Evolutionary conservation across 2,329 filamentous ascomycete genomes (phyloP).

Genomic region (Berkeleyomyces rouxiae): DNA sequence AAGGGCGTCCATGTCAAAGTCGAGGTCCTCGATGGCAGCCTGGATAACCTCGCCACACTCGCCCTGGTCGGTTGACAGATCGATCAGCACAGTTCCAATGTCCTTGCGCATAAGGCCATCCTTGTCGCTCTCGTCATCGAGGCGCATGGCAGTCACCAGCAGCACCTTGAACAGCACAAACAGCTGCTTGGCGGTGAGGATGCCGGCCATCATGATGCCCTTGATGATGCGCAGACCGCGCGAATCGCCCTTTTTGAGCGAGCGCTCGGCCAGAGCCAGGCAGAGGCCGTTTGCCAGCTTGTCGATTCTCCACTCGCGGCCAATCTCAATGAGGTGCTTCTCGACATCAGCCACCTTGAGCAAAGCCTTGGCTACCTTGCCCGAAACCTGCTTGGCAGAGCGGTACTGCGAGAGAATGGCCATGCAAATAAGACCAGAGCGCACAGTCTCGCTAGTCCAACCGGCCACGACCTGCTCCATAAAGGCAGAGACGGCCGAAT

Average conservation of each 20-base stretch:
- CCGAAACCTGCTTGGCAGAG: constrained; percentile 50
- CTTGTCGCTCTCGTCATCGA: constrained; percentile 37
- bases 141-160: constrained; percentile 40
- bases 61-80: constrained; percentile 42
- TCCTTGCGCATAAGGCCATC: constrained; percentile 42
- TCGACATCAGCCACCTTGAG: constrained; percentile 45
- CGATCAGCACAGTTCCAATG: constrained; percentile 50
- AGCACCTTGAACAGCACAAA: constrained; percentile 50
- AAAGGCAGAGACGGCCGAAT: constrained; percentile 64
- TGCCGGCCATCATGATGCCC: constrained; percentile 39
- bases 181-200: constrained; percentile 46
- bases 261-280: constrained; percentile 43
- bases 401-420: constrained; percentile 70
- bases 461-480: constrained; percentile 76
- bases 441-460: constrained; percentile 57
- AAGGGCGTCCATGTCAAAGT: constrained; percentile 56
- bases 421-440: constrained; percentile 61
- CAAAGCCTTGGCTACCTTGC: constrained; percentile 51
- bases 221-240: constrained; percentile 43
- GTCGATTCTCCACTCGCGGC: constrained; percentile 49
- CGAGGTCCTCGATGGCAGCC: constrained; percentile 46
- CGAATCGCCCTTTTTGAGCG: constrained; percentile 42
- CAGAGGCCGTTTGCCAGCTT: constrained; percentile 58
- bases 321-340: constrained; percentile 42
- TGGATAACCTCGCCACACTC: constrained; percentile 47